A percentile compares a stretch with the other conserved stretches of the same genome.
Evolutionary conservation across 441 rosid genomes (phyloP).

Genomic region (Metrosideros polymorpha): DNA sequence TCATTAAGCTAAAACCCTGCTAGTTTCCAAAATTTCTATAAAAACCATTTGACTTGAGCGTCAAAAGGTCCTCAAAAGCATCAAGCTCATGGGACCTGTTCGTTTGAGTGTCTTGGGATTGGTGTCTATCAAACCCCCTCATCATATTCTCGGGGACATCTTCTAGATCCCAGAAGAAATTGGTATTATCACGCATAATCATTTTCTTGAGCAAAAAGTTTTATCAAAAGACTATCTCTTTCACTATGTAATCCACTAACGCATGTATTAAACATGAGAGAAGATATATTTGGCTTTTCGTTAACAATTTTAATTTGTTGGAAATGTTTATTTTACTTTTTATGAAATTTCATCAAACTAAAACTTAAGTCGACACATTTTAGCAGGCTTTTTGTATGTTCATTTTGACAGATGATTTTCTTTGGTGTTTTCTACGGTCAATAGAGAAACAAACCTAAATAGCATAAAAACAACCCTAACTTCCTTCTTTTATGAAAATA

Average conservation of each 20-base stretch:
- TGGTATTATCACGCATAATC: not conserved
- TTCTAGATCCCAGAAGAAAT: not conserved
- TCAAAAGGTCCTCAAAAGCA: not conserved
- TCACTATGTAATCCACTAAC: not conserved
- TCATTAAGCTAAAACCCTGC: not conserved
- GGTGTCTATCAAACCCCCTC: not conserved
- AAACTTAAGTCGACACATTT: too few relatives aligned
- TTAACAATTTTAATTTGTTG: not conserved
- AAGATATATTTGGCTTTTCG: not conserved
- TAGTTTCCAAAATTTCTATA: not conserved
- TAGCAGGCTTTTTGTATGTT: too few relatives aligned
- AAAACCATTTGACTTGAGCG: not conserved
- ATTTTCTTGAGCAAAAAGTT: not conserved
- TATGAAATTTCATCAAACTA: too few relatives aligned
- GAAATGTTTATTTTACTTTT: not conserved
- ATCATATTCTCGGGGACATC: not conserved
- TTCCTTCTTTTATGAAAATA: too few relatives aligned
- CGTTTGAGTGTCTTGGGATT: not conserved
- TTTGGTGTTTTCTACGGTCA: too few relatives aligned
- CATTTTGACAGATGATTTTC: too few relatives aligned
- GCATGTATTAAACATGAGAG: not conserved
- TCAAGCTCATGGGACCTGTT: not conserved
- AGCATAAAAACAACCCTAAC: too few relatives aligned
- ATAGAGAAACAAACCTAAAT: too few relatives aligned
- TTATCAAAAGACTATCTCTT: not conserved